Conservation (phyloP, 345 rosid species). For the Triadica sebifera region DNA sequence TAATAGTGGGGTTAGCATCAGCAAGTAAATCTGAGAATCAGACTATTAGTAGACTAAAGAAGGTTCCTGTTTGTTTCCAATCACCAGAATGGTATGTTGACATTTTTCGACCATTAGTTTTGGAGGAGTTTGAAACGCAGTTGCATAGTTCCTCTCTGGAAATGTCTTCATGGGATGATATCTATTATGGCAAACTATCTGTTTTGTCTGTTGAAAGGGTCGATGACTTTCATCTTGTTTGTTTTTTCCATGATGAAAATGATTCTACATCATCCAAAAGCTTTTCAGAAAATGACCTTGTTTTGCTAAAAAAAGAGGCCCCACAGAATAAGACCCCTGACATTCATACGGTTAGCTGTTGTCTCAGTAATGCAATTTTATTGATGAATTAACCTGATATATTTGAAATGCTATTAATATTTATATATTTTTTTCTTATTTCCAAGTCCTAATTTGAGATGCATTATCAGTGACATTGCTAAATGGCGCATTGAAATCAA, state of each 20-base stretch:
- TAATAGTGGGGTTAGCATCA: slow-evolving; percentile 65
- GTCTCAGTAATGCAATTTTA: background rate
- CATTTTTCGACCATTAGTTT: slow-evolving; percentile 81
- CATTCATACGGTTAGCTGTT: slow-evolving; percentile 48
- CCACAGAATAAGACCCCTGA: slow-evolving; percentile 48
- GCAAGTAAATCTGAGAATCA: slow-evolving; percentile 40
- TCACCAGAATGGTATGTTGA: slow-evolving; percentile 80
- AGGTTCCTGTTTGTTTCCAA: slow-evolving; percentile 78
- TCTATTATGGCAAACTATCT: slow-evolving; percentile 69
- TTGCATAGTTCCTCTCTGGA: slow-evolving; percentile 73
- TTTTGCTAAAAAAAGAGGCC: slow-evolving; percentile 82
- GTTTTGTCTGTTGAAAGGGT: slow-evolving; percentile 89
- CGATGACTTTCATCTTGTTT: slow-evolving; percentile 91
- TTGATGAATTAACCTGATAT: background rate
- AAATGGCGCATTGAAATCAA: background rate
- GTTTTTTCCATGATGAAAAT: slow-evolving; percentile 77
- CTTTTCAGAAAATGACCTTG: slow-evolving; percentile 83
- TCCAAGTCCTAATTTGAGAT: background rate
- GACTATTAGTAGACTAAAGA: slow-evolving; percentile 51
- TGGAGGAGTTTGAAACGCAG: slow-evolving; percentile 98
- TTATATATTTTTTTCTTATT: background rate
- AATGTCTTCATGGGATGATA: slow-evolving; percentile 79
- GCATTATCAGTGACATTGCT: background rate
- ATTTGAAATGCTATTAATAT: background rate
- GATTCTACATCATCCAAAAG: slow-evolving; percentile 55